Evolutionary conservation across 352 stramenopile genomes (phyloP).

Genomic region (Globisporangium polare): DNA sequence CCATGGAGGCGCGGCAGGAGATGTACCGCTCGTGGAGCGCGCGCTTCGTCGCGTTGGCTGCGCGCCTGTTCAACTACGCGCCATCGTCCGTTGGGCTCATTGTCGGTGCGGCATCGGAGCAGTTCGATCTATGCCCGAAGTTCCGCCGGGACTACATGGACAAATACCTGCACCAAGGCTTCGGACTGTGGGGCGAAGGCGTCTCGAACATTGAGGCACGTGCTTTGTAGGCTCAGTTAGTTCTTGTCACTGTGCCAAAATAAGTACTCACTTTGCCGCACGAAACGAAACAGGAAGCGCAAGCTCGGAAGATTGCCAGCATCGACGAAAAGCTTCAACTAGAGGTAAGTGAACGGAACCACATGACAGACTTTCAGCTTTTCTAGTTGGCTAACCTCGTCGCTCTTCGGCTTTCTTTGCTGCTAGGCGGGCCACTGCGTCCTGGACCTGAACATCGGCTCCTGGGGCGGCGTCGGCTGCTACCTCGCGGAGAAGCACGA

Average conservation of each 20-base stretch:
- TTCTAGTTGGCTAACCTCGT: not conserved
- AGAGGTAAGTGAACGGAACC: conserved; percentile 21
- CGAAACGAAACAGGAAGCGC: conserved; percentile 44
- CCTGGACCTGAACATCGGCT: conserved; percentile 82
- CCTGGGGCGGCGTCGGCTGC: conserved; percentile 73
- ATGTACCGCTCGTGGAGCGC: conserved; percentile 87
- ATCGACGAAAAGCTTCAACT: conserved; percentile 62
- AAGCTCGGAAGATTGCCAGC: conserved; percentile 62
- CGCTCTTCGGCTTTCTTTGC: not conserved
- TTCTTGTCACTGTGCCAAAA: too few relatives aligned
- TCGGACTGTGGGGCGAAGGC: conserved; percentile 61
- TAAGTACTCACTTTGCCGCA: not conserved
- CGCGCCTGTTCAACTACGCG: conserved; percentile 74
- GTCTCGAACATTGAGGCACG: conserved; percentile 38
- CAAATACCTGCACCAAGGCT: conserved; percentile 69
- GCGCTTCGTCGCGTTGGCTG: conserved; percentile 64
- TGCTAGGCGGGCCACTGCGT: conserved; percentile 47
- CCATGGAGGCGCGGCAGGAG: conserved; percentile 74
- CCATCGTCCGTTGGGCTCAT: conserved; percentile 66
- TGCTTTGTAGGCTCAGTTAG: not conserved
- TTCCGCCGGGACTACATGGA: conserved; percentile 79
- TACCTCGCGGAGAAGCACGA: conserved; percentile 60
- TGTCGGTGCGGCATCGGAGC: conserved; percentile 60
- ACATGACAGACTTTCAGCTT: not conserved
- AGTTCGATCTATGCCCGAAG: conserved; percentile 69